phyloP scores from a whole-genome alignment of 1,284 basidiomycete species.

The Lentinula novae-zelandiae region DNA sequence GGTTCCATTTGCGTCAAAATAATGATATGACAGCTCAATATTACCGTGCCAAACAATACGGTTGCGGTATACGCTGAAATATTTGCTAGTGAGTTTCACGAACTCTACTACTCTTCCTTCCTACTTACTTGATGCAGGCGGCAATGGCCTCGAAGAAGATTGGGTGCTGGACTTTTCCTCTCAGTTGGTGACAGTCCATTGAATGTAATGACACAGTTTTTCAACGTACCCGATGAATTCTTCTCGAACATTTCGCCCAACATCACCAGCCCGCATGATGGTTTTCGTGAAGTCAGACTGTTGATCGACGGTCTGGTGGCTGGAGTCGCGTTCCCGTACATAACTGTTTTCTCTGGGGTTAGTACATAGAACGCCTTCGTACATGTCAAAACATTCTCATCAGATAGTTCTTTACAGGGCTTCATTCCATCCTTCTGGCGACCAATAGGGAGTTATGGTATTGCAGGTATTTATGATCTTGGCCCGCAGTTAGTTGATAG shows the following conservation, averaged over 20 bases:
- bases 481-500: no score
- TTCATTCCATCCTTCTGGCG: conserved; percentile 63
- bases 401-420: not conserved
- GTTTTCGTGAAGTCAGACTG: conserved; percentile 78
- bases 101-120: not conserved
- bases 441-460: conserved; percentile 25
- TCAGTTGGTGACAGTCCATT: not conserved
- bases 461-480: not conserved
- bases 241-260: conserved; percentile 49
- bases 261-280: conserved; percentile 55
- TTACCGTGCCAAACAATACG: conserved; percentile 66
- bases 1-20: not conserved
- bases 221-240: conserved; percentile 63
- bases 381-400: not conserved
- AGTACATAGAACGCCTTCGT: not conserved
- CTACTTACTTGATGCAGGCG: conserved; percentile 45
- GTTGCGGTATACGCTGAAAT: conserved; percentile 69
- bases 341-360: conserved; percentile 80
- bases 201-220: conserved; percentile 46
- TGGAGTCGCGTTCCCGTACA: conserved; percentile 74
- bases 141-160: conserved; percentile 73
- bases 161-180: conserved; percentile 46
- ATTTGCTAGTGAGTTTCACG: conserved; percentile 18
- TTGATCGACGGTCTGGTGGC: conserved; percentile 74
- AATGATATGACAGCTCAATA: conserved; percentile 46